Percentiles rank a stretch among this genome's conserved stretches.
Conservation (phyloP, 139 green algal genomes). For the Volvox africanus region DNA sequence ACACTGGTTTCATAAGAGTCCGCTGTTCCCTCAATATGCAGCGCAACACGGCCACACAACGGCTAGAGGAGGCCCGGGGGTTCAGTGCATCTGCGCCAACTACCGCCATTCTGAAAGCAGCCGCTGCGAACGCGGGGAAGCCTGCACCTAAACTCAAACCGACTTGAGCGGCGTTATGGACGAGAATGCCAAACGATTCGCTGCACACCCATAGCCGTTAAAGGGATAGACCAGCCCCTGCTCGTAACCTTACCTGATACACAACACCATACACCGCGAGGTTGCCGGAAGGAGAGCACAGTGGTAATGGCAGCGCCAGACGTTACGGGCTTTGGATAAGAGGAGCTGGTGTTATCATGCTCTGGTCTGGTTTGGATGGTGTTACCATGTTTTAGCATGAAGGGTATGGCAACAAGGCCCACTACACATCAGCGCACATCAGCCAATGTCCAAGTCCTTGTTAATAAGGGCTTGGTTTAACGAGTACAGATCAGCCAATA, state of each 20-base stretch:
- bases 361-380: too few species aligned
- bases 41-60: conserved; percentile 52
- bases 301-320: neutral
- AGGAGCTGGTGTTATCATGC: neutral
- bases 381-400: too few species aligned
- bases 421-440: too few species aligned
- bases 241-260: neutral
- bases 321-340: neutral
- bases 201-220: neutral
- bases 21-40: too few species aligned
- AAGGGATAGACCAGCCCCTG: neutral
- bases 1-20: too few species aligned
- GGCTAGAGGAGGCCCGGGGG: conserved; percentile 59
- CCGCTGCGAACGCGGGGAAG: neutral
- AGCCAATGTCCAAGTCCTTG: too few species aligned
- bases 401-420: too few species aligned
- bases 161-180: too few species aligned
- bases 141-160: neutral
- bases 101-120: conserved; percentile 47
- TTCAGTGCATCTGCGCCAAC: conserved; percentile 57
- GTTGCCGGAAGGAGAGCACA: too few species aligned
- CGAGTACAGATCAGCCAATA: too few species aligned
- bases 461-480: too few species aligned
- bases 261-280: neutral
- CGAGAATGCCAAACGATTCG: too few species aligned